Evolutionary conservation across 2,329 filamentous ascomycete genomes (phyloP).

Genomic region (Clarireedia sp.): DNA sequence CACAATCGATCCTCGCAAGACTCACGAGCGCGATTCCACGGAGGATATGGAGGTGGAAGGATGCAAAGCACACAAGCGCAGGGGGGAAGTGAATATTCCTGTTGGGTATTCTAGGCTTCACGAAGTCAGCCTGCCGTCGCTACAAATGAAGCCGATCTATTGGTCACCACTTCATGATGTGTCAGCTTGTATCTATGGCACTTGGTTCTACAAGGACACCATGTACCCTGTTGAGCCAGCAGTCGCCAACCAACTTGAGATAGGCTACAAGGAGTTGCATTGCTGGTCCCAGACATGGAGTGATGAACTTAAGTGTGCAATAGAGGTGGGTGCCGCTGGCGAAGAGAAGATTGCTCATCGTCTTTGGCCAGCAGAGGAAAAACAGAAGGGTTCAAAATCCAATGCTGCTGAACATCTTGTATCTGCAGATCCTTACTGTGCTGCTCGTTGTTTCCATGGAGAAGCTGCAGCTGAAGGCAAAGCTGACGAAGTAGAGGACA

Average conservation of each 20-base stretch:
- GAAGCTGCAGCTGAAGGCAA: constrained; percentile 50
- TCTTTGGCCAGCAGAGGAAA: constrained; percentile 62
- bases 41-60: constrained; percentile 17
- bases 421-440: constrained; percentile 47
- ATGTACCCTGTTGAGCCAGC: constrained; percentile 82
- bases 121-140: constrained; percentile 70
- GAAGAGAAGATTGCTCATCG: constrained; percentile 81
- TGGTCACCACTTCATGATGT: constrained; percentile 93
- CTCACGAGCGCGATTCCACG: constrained; percentile 14
- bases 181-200: constrained; percentile 72
- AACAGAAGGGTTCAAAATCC: constrained; percentile 29
- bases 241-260: constrained; percentile 86
- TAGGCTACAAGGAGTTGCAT: constrained; percentile 77
- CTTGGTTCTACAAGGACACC: constrained; percentile 96
- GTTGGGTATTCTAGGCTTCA: constrained; percentile 89
- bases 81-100: constrained; percentile 50
- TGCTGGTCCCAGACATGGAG: constrained; percentile 90
- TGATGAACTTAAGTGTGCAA: constrained; percentile 81
- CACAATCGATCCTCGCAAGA: neutral
- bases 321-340: constrained; percentile 80
- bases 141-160: constrained; percentile 94
- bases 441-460: constrained; percentile 50
- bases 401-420: constrained; percentile 13
- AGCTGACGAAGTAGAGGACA: constrained; percentile 24
- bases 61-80: constrained; percentile 25